These are phyloP conservation scores for Corrigiola litoralis DNA, from an alignment of 179 eudicot species.

Conservation along the genomic window DNA sequence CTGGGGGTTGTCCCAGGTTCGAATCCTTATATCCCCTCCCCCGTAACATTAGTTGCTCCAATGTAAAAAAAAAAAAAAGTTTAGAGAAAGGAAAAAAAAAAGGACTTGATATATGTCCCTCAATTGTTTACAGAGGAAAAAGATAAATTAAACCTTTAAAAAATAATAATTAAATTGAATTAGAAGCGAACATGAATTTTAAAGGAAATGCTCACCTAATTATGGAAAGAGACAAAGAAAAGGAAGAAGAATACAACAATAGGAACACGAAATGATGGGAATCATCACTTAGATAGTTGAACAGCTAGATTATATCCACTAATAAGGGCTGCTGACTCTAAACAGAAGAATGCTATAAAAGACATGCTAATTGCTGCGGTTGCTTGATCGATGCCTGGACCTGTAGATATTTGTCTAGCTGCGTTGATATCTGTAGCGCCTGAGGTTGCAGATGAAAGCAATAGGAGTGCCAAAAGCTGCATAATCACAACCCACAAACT, in stretches of 20 bases:
- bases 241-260: no score
- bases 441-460: constrained; percentile 14
- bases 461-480: constrained; percentile 10
- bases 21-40: no score
- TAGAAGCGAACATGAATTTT: neutral
- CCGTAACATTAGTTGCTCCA: no score
- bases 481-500: neutral
- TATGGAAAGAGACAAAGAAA: neutral
- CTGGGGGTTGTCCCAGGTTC: no score
- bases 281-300: constrained; percentile 4
- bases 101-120: no score
- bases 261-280: neutral
- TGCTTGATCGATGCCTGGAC: neutral
- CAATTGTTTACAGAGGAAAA: neutral
- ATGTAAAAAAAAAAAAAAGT: no score
- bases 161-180: neutral
- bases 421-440: neutral
- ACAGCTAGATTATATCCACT: constrained; percentile 13
- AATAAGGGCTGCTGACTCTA: constrained; percentile 16
- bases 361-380: constrained; percentile 13
- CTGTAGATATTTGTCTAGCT: neutral
- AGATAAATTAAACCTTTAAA: neutral
- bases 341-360: constrained; percentile 12
- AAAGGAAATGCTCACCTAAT: neutral
- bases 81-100: no score